Base-by-base conservation (phyloP, 208 protist genomes). In the Crithidia sp. region DNA sequence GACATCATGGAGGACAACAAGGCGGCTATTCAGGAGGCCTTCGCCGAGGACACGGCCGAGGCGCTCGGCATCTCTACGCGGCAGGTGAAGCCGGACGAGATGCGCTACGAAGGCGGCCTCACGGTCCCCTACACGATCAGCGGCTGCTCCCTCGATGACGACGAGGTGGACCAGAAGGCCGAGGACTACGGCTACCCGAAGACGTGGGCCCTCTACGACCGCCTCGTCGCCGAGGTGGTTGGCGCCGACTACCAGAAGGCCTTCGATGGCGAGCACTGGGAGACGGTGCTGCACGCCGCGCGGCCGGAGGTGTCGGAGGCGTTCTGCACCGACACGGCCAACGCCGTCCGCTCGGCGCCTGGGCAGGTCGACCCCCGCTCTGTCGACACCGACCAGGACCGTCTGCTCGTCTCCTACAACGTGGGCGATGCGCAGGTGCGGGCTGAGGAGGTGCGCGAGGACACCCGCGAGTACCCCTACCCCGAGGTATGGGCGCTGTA, bases 251-350 rank as follows among this genome's bases (percentile, higher is more conserved):
- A 83, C 71, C 77, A 84, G 77, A 77, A 81, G 56, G 71, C 65
- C 59, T 91, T 91, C 59, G 57, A 82, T 14, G 86, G 86, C 67
- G 76, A 77, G 17, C 76, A 85, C 64, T 91, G 86, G 86, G 71
- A 84, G 57, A 47, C 66, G 19, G 76, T 85, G 69, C 74, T 88
- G 59, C 67, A 67, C 36, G 73, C 74, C 55, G 56, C 69, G n/a
- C 65, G 62, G 7, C 65, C 64, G 37, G 73, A 79, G 50, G 60
- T 91, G 52, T 72, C 67, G n/a, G 76, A 86, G 52, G 75, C 81
- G n/a, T 91, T 91, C 73, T 60, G 74, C 57, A 63, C 67, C 16
- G 86, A 91, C 61, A 84, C 71, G 36, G 75, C 81, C 52, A 76
- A 74, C 13, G 81, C 81, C 16, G 67, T 89, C 14, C 69, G 68